A percentile compares a stretch with the other conserved stretches of the same genome.
phyloP scores from a whole-genome alignment of 345 rosid genomes.

The Populus simonii region DNA sequence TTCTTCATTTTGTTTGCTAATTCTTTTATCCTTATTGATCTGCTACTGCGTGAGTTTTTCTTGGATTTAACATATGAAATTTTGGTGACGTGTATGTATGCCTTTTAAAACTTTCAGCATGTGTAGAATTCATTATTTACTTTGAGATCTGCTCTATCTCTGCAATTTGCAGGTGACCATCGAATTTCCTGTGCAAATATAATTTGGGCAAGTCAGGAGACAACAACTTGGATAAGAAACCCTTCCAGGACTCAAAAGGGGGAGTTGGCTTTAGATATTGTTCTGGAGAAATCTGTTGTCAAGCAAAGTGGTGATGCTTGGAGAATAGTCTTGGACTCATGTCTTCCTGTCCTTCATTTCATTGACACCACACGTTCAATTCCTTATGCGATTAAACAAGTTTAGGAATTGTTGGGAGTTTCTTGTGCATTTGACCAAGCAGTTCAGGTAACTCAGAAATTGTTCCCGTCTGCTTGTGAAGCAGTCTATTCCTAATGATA shows the following conservation, averaged over 20 bases:
- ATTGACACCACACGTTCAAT: constrained; percentile 76
- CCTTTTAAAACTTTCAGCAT: neutral
- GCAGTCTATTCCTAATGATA: neutral
- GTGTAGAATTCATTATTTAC: constrained; percentile 10
- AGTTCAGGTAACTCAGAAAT: constrained; percentile 54
- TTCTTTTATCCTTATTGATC: no score
- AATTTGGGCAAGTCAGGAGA: constrained; percentile 68
- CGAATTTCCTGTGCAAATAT: constrained; percentile 70
- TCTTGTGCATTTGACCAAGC: constrained; percentile 93
- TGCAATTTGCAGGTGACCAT: constrained; percentile 63
- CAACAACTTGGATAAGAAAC: constrained; percentile 65
- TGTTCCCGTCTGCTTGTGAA: neutral
- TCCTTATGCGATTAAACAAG: constrained; percentile 86
- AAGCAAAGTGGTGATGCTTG: constrained; percentile 91
- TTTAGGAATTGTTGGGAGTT: constrained; percentile 82
- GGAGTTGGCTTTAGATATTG: constrained; percentile 72
- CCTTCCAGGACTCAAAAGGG: constrained; percentile 50
- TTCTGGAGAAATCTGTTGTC: constrained; percentile 66
- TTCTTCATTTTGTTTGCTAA: no score
- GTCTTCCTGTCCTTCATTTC: constrained; percentile 79
- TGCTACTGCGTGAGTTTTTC: neutral
- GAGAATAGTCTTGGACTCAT: constrained; percentile 82
- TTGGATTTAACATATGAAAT: no score
- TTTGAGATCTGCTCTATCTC: constrained; percentile 3
- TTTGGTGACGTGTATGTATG: neutral